Base-by-base conservation (phyloP, 2,329 filamentous ascomycete species). In the Gliomastix tumulicola region DNA sequence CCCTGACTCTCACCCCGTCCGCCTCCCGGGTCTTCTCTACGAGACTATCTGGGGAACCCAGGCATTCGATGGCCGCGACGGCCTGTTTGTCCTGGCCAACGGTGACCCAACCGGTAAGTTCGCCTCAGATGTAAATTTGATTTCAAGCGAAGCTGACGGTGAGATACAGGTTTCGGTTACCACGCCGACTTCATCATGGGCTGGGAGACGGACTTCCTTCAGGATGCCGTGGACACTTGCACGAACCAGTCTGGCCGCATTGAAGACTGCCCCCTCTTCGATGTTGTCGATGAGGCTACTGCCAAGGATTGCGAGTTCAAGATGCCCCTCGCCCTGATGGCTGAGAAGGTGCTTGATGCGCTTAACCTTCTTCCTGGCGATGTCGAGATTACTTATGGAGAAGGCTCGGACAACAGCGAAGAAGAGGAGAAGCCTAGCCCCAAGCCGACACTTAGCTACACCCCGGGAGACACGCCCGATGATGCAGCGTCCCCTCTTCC, bases 41-140 rank as follows among this genome's bases (percentile, higher is more conserved):
- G 88, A 96, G 66, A 87, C 82, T 22, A 94, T 94, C 56, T 94
- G 80, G 76, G 66, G 82, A 53, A 92, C 86, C 8, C 59, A 74
- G 34, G 68, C 67, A 2, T 94, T 84, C 58, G 63, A 62, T 20
- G 72, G 71, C 39, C 60, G 72, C 17, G 62, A 71, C 7, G 87
- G 88, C 36, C 60, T 78, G 45, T 95, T 94, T 51, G 69, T 88
- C 34, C 62, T 94, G 35, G 67, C 86, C 34, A 88, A 88, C 48
- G 86, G 87, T 42, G 88, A 96, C 50, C 69, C 76, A 19, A 81
- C 81, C 48, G 83, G 82, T 76, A 65, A 51, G 68, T 55, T 30
- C 42, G 34, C 20, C 18, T 18, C 15, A n/a, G n/a, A n/a, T n/a
- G n/a, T n/a, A n/a, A n/a, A n/a, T n/a, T n/a, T n/a, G n/a, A n/a